A percentile compares a stretch with the other conserved stretches of the same genome.
Evolutionary conservation across 371 early-diverging fungal species (phyloP).

Genomic region (Saksenaea oblongispora): DNA sequence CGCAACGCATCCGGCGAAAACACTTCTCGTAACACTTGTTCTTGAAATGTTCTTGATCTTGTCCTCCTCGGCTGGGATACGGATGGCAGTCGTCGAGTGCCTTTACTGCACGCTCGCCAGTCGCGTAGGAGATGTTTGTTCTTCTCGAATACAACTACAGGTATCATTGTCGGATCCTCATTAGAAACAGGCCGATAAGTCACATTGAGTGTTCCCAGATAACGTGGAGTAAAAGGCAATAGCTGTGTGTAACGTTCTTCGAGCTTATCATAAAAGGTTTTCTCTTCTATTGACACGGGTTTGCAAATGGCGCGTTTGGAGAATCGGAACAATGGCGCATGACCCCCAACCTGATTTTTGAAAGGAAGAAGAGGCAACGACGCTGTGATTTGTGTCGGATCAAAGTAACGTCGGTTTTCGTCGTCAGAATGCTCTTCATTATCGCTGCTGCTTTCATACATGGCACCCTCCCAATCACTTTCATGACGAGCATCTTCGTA

Average conservation of each 20-base stretch:
- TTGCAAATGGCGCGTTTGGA: constrained; percentile 52
- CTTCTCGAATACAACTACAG: constrained; percentile 78
- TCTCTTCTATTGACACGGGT: constrained; percentile 78
- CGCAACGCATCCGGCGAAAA: constrained; percentile 71
- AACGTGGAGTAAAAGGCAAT: constrained; percentile 85
- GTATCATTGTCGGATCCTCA: constrained; percentile 38
- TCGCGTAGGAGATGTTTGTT: constrained; percentile 73
- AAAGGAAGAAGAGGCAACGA: constrained; percentile 54
- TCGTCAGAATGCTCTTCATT: constrained; percentile 1
- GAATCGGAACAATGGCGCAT: constrained; percentile 49
- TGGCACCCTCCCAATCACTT: constrained; percentile 15
- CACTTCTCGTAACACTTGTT: constrained; percentile 76
- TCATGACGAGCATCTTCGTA: constrained; percentile 20
- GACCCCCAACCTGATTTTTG: constrained; percentile 50
- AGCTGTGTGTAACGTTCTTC: constrained; percentile 79
- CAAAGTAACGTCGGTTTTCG: constrained; percentile 29
- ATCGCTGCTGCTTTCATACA: not conserved
- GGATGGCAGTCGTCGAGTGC: constrained; percentile 7
- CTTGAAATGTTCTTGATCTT: constrained; percentile 40
- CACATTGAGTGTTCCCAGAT: constrained; percentile 92
- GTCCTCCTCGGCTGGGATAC: constrained; percentile 6
- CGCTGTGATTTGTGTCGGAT: constrained; percentile 61
- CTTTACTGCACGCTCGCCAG: constrained; percentile 31
- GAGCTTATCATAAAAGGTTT: constrained; percentile 86
- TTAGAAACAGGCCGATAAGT: constrained; percentile 63